Conservation (phyloP, 768 basidiomycete genomes). For the Termitomyces titanicus region DNA sequence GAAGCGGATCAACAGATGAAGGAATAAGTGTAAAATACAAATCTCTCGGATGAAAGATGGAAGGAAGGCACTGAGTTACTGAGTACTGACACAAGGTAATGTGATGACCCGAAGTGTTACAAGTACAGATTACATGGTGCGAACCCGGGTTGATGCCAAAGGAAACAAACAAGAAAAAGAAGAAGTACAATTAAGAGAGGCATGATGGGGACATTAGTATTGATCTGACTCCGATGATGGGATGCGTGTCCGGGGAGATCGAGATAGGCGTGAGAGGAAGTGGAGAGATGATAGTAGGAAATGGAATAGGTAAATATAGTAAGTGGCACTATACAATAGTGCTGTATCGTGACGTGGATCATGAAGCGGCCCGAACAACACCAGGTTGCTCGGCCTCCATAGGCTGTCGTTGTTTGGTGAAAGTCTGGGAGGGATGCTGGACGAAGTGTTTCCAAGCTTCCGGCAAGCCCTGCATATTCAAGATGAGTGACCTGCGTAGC, state of each 20-base stretch:
- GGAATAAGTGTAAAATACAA: not conserved
- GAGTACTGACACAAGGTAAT: not conserved
- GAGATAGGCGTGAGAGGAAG: not conserved
- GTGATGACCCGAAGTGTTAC: not conserved
- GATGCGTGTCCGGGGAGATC: not conserved
- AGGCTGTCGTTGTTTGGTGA: not conserved
- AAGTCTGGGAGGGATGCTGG: not conserved
- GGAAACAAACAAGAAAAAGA: not conserved
- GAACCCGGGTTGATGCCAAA: not conserved
- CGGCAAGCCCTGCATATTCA: slow-evolving; percentile 18
- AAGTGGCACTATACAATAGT: too few relatives aligned
- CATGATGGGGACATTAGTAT: slow-evolving; percentile 3
- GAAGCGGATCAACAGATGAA: not conserved
- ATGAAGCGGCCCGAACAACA: not conserved
- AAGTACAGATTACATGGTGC: slow-evolving; percentile 5
- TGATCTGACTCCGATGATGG: not conserved
- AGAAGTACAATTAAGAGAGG: not conserved
- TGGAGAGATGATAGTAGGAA: not conserved
- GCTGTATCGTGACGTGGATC: not conserved
- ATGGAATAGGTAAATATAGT: not conserved
- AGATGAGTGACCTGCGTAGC: too few relatives aligned
- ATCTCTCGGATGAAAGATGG: not conserved
- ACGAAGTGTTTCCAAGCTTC: slow-evolving; percentile 19
- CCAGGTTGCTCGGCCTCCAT: not conserved
- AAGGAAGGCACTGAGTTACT: not conserved